Evolutionary conservation across 345 rosid genomes (phyloP).

Genomic region (Melaleuca alternifolia): DNA sequence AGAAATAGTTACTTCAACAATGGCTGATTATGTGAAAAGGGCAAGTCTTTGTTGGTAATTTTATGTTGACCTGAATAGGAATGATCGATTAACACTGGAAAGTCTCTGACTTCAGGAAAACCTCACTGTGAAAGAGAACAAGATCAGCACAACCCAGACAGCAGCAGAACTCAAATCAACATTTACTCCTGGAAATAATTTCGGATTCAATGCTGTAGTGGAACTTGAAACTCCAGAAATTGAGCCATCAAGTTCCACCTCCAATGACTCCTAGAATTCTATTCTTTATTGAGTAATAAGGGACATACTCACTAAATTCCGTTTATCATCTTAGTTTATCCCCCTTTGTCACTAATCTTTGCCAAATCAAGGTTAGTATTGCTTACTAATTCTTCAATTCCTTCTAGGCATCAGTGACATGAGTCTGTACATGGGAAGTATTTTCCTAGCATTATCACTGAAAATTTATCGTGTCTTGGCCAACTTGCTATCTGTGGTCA

Average conservation of each 20-base stretch:
- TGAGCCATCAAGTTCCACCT: not conserved
- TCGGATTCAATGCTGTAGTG: conserved; percentile 38
- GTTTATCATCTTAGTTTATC: not conserved
- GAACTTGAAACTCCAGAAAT: conserved; percentile 24
- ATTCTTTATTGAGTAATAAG: not conserved
- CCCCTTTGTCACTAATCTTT: not conserved
- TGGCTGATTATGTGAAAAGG: conserved; percentile 48
- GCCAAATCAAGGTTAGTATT: not conserved
- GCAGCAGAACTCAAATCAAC: conserved; percentile 37
- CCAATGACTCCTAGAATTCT: not conserved
- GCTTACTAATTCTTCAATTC: not conserved
- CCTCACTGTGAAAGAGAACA: conserved; percentile 42
- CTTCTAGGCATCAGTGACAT: not conserved
- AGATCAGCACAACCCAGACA: conserved; percentile 37
- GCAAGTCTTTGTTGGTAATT: conserved; percentile 4
- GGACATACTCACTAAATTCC: not conserved
- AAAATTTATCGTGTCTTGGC: not conserved
- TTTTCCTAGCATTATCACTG: not conserved
- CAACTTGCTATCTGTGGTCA: not conserved
- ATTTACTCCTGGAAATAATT: conserved; percentile 42
- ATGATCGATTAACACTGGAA: not conserved
- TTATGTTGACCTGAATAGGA: not conserved
- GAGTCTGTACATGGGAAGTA: not conserved
- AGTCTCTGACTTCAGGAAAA: conserved; percentile 23
- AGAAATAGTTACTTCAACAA: conserved; percentile 53